Evolutionary conservation across 345 rosid species (phyloP).

Genomic region (Linum tenue): DNA sequence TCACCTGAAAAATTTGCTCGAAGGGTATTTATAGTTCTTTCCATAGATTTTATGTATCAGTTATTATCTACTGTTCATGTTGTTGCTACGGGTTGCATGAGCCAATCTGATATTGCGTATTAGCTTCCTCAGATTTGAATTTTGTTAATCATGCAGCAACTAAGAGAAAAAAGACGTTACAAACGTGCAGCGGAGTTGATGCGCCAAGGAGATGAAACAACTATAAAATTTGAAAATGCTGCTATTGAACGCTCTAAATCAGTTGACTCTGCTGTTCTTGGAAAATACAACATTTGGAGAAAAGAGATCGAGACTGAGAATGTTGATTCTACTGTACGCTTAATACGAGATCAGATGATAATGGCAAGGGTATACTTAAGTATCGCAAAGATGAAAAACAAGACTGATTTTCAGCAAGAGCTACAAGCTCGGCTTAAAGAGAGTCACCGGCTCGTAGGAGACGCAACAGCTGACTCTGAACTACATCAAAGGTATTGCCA

Average conservation of each 20-base stretch:
- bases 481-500: constrained; percentile 53
- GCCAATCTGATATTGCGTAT: too few relatives aligned
- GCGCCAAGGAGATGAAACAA: constrained; percentile 58
- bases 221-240: constrained; percentile 78
- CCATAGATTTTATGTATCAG: not conserved
- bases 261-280: constrained; percentile 89
- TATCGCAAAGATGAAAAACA: constrained; percentile 74
- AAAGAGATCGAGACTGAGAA: constrained; percentile 85
- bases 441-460: constrained; percentile 72
- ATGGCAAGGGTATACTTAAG: constrained; percentile 85
- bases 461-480: constrained; percentile 72
- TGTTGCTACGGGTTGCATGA: not conserved
- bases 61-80: not conserved
- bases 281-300: constrained; percentile 95
- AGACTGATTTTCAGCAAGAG: constrained; percentile 53
- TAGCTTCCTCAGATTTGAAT: not conserved
- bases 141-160: constrained; percentile 48
- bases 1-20: constrained; percentile 61
- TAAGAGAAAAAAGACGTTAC: constrained; percentile 75
- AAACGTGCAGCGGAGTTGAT: constrained; percentile 66
- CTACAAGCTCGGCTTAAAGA: constrained; percentile 74
- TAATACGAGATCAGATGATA: constrained; percentile 90
- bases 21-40: constrained; percentile 44
- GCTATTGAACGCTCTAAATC: constrained; percentile 90
- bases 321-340: constrained; percentile 72